A percentile compares a stretch with the other conserved stretches of the same genome.
These are phyloP conservation scores for Apiotrichum sp. DNA, from an alignment of 1,284 basidiomycete species.

Conservation along the genomic window DNA sequence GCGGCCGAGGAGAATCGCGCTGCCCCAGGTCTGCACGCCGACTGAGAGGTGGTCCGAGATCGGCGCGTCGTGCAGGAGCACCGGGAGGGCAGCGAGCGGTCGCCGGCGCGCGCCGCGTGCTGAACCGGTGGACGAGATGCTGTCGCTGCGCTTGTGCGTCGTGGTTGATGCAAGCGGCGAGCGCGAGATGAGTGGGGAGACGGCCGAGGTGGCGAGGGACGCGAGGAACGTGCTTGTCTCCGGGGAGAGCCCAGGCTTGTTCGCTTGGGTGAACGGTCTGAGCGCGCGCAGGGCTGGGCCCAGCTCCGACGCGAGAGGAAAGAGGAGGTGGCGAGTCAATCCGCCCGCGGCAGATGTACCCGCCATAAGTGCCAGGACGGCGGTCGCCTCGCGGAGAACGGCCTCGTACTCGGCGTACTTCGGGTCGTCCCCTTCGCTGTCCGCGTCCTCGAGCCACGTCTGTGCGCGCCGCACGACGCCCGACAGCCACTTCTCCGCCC, in stretches of 20 bases:
- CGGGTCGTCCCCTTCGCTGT: neutral
- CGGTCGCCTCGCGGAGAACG: constrained; percentile 52
- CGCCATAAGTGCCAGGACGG: constrained; percentile 59
- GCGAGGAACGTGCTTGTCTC: constrained; percentile 33
- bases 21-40: constrained; percentile 87
- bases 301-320: constrained; percentile 35
- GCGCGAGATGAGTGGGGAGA: constrained; percentile 19
- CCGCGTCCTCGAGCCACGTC: constrained; percentile 23
- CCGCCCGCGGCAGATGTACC: constrained; percentile 52
- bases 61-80: constrained; percentile 65
- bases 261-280: constrained; percentile 12
- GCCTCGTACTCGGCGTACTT: constrained; percentile 9
- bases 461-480: constrained; percentile 41
- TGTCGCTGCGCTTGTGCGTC: neutral
- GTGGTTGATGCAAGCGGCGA: neutral
- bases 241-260: constrained; percentile 29
- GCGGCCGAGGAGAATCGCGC: constrained; percentile 73
- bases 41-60: constrained; percentile 69
- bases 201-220: constrained; percentile 31
- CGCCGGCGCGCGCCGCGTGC: neutral
- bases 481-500: constrained; percentile 45
- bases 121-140: neutral
- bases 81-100: constrained; percentile 28
- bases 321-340: constrained; percentile 40
- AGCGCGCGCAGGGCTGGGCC: constrained; percentile 23